Evolutionary conservation across 2,329 filamentous ascomycete genomes (phyloP).

Genomic region (Paramyrothecium roridum): DNA sequence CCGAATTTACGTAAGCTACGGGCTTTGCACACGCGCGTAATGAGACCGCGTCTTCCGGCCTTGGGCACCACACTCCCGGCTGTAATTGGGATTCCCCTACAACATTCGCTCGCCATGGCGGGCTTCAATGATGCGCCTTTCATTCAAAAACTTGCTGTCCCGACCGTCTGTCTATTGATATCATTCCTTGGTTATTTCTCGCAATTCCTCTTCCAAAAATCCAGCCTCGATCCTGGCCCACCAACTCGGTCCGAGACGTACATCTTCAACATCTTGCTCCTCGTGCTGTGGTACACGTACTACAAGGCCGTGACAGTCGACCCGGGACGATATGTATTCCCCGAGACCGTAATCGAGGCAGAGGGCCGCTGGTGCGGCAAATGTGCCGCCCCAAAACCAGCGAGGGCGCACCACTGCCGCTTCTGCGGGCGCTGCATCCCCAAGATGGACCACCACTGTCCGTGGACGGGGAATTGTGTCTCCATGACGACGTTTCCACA

Average conservation of each 20-base stretch:
- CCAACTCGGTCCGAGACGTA: constrained; percentile 53
- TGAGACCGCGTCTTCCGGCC: neutral
- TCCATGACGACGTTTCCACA: constrained; percentile 79
- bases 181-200: constrained; percentile 68
- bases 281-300: constrained; percentile 68
- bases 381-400: constrained; percentile 71
- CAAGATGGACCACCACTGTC: constrained; percentile 85
- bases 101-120: constrained; percentile 27
- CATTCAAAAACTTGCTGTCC: constrained; percentile 61
- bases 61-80: neutral
- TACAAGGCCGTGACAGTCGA: constrained; percentile 56
- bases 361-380: constrained; percentile 67
- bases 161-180: constrained; percentile 64
- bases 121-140: constrained; percentile 38
- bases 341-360: constrained; percentile 28
- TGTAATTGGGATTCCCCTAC: neutral
- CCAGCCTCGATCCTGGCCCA: constrained; percentile 57
- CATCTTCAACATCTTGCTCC: constrained; percentile 64
- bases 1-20: neutral
- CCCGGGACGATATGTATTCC: constrained; percentile 52
- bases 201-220: constrained; percentile 64
- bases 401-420: constrained; percentile 78
- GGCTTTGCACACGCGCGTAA: neutral
- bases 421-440: constrained; percentile 72
- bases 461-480: constrained; percentile 82